phyloP scores from a whole-genome alignment of 2,329 filamentous ascomycete genomes.

The Berkeleyomyces rouxiae region DNA sequence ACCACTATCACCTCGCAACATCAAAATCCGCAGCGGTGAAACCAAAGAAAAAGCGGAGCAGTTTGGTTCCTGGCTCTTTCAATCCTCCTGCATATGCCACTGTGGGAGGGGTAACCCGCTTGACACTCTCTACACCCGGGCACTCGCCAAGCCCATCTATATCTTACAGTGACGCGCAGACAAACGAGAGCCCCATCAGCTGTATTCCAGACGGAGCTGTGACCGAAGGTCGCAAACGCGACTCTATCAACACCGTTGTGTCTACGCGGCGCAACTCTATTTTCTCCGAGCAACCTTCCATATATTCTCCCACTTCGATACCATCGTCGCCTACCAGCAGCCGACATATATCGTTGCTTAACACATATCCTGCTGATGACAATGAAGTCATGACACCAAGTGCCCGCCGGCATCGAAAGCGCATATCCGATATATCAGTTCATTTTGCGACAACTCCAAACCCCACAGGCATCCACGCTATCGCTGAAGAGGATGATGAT shows the following conservation, averaged over 20 bases:
- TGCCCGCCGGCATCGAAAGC: slow-evolving; percentile 9
- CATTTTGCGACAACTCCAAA: slow-evolving; percentile 1
- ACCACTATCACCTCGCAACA: slow-evolving; percentile 67
- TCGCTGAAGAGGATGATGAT: slow-evolving; percentile 25
- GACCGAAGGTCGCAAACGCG: slow-evolving; percentile 6
- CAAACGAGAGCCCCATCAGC: slow-evolving; percentile 32
- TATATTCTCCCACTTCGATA: slow-evolving; percentile 53
- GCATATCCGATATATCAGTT: slow-evolving; percentile 10
- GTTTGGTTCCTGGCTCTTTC: slow-evolving; percentile 44
- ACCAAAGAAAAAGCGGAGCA: slow-evolving; percentile 55
- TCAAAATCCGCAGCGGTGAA: slow-evolving; percentile 42
- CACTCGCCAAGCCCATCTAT: slow-evolving; percentile 10
- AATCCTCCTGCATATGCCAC: slow-evolving; percentile 26
- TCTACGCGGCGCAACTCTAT: slow-evolving; percentile 41
- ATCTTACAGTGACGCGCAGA: slow-evolving; percentile 16
- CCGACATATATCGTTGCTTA: slow-evolving; percentile 10
- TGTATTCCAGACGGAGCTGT: slow-evolving; percentile 23
- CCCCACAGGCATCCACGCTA: slow-evolving; percentile 19
- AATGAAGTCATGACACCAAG: slow-evolving; percentile 9
- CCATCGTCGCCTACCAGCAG: slow-evolving; percentile 64
- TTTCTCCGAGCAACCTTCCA: slow-evolving; percentile 42
- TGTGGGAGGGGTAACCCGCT: background rate
- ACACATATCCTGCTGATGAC: background rate
- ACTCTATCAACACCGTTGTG: slow-evolving; percentile 19
- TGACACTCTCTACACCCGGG: slow-evolving; percentile 1